Evolutionary conservation across 805 yeast species (phyloP).

Genomic region (Pichia thaimueangensis): DNA sequence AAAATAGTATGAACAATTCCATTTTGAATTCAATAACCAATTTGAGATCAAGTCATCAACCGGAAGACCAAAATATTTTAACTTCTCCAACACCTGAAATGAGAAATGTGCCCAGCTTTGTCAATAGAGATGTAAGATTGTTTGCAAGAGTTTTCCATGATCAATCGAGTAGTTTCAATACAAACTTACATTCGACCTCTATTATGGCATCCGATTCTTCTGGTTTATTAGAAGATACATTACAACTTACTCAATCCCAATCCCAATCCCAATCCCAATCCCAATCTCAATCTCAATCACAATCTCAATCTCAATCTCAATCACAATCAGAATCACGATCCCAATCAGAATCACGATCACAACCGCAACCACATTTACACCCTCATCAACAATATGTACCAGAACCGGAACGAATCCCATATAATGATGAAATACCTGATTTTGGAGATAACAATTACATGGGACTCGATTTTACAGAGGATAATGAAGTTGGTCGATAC

Average conservation of each 20-base stretch:
- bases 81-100: not conserved
- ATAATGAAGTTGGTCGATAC: not conserved
- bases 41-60: too few relatives aligned
- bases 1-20: not conserved
- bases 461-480: not conserved
- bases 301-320: not conserved
- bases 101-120: conserved; percentile 7
- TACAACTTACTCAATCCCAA: conserved; percentile 9
- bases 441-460: not conserved
- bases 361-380: conserved; percentile 1
- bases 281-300: conserved; percentile 1
- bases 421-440: not conserved
- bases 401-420: not conserved
- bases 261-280: conserved; percentile 10
- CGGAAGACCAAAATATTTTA: too few relatives aligned
- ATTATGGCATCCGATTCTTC: not conserved
- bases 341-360: conserved; percentile 9
- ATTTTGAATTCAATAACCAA: not conserved
- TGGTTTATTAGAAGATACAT: conserved; percentile 5
- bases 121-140: conserved; percentile 6
- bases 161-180: conserved; percentile 7
- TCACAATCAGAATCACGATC: conserved; percentile 3
- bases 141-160: conserved; percentile 3
- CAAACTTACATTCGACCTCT: not conserved
- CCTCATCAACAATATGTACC: not conserved